Conservation (phyloP, 345 rosid genomes). For the Rhodomyrtus tomentosa region DNA sequence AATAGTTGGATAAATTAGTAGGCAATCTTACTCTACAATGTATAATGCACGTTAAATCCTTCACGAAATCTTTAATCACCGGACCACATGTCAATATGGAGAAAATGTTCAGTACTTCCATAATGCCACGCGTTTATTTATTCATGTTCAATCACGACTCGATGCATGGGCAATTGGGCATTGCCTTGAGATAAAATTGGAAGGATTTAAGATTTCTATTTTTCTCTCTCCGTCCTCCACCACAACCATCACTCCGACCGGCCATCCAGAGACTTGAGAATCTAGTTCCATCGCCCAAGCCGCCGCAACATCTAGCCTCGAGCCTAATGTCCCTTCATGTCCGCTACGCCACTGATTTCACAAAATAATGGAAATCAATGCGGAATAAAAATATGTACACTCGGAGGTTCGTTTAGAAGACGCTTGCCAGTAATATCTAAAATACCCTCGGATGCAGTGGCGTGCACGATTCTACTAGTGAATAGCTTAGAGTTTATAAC, state of each 20-base stretch:
- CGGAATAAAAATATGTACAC: too few relatives aligned
- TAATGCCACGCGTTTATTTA: accelerated
- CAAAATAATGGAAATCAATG: too few relatives aligned
- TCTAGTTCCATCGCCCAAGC: neutral
- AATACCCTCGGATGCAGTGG: too few relatives aligned
- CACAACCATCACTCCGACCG: accelerated
- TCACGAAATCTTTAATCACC: neutral
- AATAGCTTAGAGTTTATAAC: too few relatives aligned
- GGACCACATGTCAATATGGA: neutral
- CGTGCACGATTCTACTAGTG: too few relatives aligned
- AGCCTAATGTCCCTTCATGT: accelerated
- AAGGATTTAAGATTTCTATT: too few relatives aligned
- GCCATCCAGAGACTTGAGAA: accelerated
- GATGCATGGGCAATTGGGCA: neutral
- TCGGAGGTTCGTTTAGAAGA: too few relatives aligned
- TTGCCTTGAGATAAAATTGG: accelerated
- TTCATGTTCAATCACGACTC: neutral
- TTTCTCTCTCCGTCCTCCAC: neutral
- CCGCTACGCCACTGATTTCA: neutral
- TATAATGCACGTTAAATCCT: neutral
- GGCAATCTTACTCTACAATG: neutral
- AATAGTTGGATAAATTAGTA: too few relatives aligned
- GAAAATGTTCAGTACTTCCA: neutral
- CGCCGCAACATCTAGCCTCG: neutral
- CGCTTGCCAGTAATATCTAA: too few relatives aligned